Conservation (phyloP, 257 asterid genomes). For the Rhazya stricta region DNA sequence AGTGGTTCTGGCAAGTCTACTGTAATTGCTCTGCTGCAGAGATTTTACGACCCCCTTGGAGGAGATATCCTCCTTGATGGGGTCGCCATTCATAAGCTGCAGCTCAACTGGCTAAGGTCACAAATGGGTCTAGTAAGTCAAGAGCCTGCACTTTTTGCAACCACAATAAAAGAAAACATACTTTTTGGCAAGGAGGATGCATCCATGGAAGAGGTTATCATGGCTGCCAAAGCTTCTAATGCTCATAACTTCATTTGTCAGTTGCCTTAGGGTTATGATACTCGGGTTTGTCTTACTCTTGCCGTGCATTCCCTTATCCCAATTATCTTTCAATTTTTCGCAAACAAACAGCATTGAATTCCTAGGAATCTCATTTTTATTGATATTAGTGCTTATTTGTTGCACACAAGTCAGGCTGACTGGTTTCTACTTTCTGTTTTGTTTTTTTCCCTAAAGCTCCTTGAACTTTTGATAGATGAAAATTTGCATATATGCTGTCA, state of each 20-base stretch:
- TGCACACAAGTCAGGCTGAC: background rate
- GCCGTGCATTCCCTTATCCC: background rate
- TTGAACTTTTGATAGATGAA: background rate
- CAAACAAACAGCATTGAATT: background rate
- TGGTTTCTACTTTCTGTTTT: background rate
- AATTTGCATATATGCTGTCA: background rate
- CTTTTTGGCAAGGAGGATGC: conserved; percentile 90
- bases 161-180: conserved; percentile 80
- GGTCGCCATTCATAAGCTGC: conserved; percentile 61
- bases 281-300: conserved; percentile 48
- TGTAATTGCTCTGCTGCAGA: conserved; percentile 64
- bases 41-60: conserved; percentile 73
- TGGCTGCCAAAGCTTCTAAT: conserved; percentile 89
- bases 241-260: conserved; percentile 82
- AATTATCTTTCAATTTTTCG: background rate
- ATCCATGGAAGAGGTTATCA: conserved; percentile 60
- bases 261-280: conserved; percentile 84
- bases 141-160: conserved; percentile 89
- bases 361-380: background rate
- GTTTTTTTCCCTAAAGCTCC: background rate
- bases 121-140: conserved; percentile 98
- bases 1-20: conserved; percentile 96
- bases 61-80: conserved; percentile 82
- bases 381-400: background rate
- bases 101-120: conserved; percentile 86